These are phyloP conservation scores for Basidioascus undulatus DNA, from an alignment of 768 basidiomycete species.

Conservation along the genomic window DNA sequence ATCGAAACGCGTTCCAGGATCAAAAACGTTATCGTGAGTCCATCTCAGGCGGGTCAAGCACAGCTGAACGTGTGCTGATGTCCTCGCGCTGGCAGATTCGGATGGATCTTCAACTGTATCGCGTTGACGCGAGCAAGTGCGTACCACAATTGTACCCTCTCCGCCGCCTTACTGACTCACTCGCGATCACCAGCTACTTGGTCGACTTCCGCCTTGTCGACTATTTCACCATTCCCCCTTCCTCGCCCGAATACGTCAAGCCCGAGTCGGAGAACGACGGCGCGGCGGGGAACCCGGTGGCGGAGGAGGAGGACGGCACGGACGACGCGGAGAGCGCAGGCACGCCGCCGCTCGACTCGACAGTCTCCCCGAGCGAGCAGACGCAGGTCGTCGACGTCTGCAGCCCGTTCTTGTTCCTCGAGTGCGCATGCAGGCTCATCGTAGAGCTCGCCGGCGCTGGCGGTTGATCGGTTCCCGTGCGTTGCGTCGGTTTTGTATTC, in stretches of 20 bases:
- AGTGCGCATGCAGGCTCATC: slow-evolving; percentile 79
- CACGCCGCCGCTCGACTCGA: too few species aligned
- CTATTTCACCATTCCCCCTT: slow-evolving; percentile 26
- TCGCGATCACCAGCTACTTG: slow-evolving; percentile 88
- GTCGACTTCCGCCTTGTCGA: slow-evolving; percentile 98
- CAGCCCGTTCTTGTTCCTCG: slow-evolving; percentile 81
- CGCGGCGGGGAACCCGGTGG: slow-evolving; percentile 1
- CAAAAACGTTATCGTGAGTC: slow-evolving; percentile 67
- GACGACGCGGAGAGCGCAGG: slow-evolving; percentile 2
- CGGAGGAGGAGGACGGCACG: slow-evolving; percentile 4
- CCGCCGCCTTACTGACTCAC: too few species aligned
- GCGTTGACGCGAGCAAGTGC: slow-evolving; percentile 59
- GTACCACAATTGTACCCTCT: too few species aligned
- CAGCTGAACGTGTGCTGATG: slow-evolving; percentile 2
- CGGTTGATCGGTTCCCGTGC: too few species aligned
- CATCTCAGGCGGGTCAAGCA: background rate
- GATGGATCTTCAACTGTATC: slow-evolving; percentile 93
- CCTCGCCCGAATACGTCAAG: slow-evolving; percentile 13
- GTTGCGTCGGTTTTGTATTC: too few species aligned
- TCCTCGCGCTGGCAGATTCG: slow-evolving; percentile 41
- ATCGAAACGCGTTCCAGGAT: slow-evolving; percentile 80
- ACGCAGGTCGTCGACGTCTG: slow-evolving; percentile 19
- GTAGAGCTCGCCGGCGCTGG: slow-evolving; percentile 59
- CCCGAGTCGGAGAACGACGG: slow-evolving; percentile 12
- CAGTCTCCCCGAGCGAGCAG: too few species aligned